Evolutionary conservation across 768 basidiomycete genomes (phyloP).

Genomic region (Lepiota subincarnata): DNA sequence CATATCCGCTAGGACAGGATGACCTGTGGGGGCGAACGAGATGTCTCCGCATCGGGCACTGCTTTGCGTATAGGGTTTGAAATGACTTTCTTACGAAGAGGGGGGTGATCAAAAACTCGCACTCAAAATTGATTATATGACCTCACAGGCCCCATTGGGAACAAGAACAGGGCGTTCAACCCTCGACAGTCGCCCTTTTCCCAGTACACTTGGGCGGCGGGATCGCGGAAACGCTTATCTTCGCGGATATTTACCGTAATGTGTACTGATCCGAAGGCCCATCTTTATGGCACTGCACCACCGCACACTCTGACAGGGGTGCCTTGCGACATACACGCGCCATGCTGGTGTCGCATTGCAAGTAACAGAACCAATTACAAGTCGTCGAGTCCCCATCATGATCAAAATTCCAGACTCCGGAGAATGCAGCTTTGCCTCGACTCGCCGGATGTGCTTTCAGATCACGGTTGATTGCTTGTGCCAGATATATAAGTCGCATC

Average conservation of each 20-base stretch:
- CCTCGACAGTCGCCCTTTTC: not conserved
- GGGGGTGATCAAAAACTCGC: not conserved
- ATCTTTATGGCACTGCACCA: not conserved
- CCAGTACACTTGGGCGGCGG: not conserved
- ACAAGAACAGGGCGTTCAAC: not conserved
- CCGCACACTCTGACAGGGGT: not conserved
- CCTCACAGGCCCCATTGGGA: constrained; percentile 5
- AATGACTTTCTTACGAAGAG: not conserved
- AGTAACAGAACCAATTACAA: not conserved
- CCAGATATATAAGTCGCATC: constrained; percentile 10
- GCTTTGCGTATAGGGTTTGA: not conserved
- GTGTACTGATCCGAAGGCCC: constrained; percentile 5
- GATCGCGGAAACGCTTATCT: constrained; percentile 7
- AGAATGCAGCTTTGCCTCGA: constrained; percentile 12
- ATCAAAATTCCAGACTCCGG: constrained; percentile 13
- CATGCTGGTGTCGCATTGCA: constrained; percentile 12
- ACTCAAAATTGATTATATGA: not conserved
- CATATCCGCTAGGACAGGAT: too few species aligned
- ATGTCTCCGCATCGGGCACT: constrained; percentile 8
- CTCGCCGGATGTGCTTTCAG: constrained; percentile 10
- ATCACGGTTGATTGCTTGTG: constrained; percentile 11
- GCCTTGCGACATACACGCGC: constrained; percentile 1
- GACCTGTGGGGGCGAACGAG: too few species aligned
- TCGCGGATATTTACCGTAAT: constrained; percentile 8
- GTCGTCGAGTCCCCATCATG: constrained; percentile 10